These are phyloP conservation scores for Suillus luteus DNA, from an alignment of 768 basidiomycete genomes.

Conservation along the genomic window DNA sequence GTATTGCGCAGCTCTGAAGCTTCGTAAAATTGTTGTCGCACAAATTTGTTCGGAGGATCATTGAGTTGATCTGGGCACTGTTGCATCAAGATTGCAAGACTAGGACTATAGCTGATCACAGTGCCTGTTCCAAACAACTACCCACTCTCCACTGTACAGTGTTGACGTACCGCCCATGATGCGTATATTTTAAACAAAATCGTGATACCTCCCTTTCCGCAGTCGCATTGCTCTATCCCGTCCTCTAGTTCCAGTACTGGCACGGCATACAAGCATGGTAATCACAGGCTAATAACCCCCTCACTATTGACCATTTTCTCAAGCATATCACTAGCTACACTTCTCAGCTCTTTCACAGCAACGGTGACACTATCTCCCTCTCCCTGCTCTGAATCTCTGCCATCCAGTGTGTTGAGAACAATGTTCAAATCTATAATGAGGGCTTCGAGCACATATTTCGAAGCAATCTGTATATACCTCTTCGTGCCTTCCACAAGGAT, in stretches of 20 bases:
- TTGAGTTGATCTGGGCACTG: no score
- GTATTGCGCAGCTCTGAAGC: no score
- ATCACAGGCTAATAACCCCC: background rate
- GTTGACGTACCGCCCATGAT: no score
- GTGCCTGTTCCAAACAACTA: no score
- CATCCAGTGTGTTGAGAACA: background rate
- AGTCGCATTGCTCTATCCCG: no score
- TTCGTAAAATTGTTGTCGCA: no score
- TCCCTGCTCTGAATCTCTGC: background rate
- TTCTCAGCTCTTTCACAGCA: background rate
- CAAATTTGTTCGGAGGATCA: no score
- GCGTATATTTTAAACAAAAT: no score
- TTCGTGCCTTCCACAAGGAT: background rate
- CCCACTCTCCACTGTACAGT: no score
- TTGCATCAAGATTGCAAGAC: no score
- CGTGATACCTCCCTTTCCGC: no score
- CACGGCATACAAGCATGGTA: background rate
- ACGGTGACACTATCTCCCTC: background rate
- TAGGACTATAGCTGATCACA: no score
- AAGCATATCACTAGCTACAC: background rate
- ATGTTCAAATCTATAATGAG: background rate
- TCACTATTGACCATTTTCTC: background rate
- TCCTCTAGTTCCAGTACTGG: background rate
- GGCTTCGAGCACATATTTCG: accelerated
- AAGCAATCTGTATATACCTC: background rate